A percentile compares a stretch with the other conserved stretches of the same genome.
These are phyloP conservation scores for Paramecium primaurelia DNA, from an alignment of 73 alveolate genomes.

Conservation along the genomic window DNA sequence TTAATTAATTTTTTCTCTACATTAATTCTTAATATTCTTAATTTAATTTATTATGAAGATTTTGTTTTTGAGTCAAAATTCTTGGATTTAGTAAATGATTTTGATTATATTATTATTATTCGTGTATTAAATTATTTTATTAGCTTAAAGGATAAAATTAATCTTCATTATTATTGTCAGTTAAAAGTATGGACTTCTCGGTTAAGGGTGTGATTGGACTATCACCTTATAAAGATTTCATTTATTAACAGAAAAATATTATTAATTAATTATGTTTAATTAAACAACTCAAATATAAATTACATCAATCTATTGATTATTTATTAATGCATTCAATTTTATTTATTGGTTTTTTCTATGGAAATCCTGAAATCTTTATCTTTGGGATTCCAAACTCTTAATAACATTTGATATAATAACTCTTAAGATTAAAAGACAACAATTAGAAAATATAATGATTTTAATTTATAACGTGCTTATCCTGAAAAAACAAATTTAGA, in stretches of 20 bases:
- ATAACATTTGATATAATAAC: no score
- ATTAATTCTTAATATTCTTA: not conserved
- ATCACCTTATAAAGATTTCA: not conserved
- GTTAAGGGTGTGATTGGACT: not conserved
- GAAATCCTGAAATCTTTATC: no score
- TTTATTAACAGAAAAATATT: not conserved
- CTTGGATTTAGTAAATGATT: not conserved
- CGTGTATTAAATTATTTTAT: not conserved
- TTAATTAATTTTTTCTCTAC: not conserved
- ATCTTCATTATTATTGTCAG: not conserved
- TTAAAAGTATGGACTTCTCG: not conserved
- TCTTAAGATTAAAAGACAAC: no score
- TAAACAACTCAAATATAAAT: not conserved
- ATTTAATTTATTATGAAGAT: not conserved
- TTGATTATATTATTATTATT: not conserved
- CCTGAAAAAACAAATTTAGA: no score
- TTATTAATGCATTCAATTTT: not conserved
- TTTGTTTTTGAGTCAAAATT: not conserved
- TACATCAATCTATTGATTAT: not conserved
- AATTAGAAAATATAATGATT: no score
- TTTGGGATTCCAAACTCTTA: no score
- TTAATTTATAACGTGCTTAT: no score
- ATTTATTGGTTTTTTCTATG: no score
- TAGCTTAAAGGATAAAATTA: not conserved
- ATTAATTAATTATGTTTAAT: not conserved